Conservation (phyloP, 768 basidiomycete species). For the Pulveroboletus frians region DNA sequence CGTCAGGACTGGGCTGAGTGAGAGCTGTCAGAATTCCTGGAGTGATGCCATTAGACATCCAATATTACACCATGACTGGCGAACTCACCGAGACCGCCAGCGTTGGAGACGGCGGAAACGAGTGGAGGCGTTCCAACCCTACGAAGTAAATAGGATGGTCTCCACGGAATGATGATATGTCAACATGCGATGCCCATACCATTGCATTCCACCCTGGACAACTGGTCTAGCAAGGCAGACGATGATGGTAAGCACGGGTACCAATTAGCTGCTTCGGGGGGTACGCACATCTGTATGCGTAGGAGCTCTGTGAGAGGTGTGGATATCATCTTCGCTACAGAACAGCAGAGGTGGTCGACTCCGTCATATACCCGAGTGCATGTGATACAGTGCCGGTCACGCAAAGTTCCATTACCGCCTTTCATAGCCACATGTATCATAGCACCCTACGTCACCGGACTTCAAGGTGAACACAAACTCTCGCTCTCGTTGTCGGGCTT, state of each 20-base stretch:
- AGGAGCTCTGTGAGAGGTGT: constrained; percentile 64
- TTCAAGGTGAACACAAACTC: too few species aligned
- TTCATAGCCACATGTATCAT: too few species aligned
- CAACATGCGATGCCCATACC: constrained; percentile 36
- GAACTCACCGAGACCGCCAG: constrained; percentile 66
- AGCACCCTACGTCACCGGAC: too few species aligned
- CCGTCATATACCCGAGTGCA: neutral
- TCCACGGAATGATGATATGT: neutral
- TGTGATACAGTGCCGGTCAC: neutral
- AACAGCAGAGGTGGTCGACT: neutral
- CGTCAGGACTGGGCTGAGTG: constrained; percentile 81
- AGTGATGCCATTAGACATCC: neutral
- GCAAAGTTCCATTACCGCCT: too few species aligned
- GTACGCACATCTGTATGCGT: constrained; percentile 58
- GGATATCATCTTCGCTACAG: constrained; percentile 31
- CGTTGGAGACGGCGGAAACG: constrained; percentile 74
- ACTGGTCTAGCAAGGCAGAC: constrained; percentile 48
- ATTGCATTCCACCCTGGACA: constrained; percentile 91
- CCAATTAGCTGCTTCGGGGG: neutral
- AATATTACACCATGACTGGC: neutral
- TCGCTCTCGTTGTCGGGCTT: too few species aligned
- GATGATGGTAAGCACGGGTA: neutral
- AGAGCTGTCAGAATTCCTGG: constrained; percentile 80
- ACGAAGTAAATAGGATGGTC: neutral
- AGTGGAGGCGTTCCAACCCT: constrained; percentile 80